phyloP scores from a whole-genome alignment of 768 basidiomycete genomes.

The Austroboletus eburneus region DNA sequence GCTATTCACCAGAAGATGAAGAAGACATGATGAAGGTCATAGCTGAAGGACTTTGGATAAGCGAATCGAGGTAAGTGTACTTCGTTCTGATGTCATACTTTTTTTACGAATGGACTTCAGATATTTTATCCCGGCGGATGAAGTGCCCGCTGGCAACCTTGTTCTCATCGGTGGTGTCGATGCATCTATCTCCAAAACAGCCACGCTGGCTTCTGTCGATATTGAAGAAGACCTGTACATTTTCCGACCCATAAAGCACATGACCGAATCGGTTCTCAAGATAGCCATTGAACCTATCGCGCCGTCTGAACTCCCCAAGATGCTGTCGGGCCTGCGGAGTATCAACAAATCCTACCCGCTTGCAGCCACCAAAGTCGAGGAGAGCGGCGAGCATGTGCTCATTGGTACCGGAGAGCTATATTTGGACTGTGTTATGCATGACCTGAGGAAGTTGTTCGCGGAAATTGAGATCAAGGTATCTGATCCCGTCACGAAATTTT shows the following conservation, averaged over 20 bases:
- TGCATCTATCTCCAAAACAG: slow-evolving; percentile 91
- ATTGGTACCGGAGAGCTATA: slow-evolving; percentile 97
- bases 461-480: slow-evolving; percentile 99
- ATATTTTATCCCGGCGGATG: slow-evolving; percentile 87
- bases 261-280: slow-evolving; percentile 95
- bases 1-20: slow-evolving; percentile 98
- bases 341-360: slow-evolving; percentile 98
- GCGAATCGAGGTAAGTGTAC: slow-evolving; percentile 71
- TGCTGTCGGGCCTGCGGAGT: slow-evolving; percentile 94
- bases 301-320: slow-evolving; percentile 97
- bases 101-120: slow-evolving; percentile 36
- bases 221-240: slow-evolving; percentile 88
- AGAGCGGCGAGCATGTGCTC: slow-evolving; percentile 95
- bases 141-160: slow-evolving; percentile 87
- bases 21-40: slow-evolving; percentile 91
- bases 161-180: slow-evolving; percentile 93
- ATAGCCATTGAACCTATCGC: slow-evolving; percentile 98
- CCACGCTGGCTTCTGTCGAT: slow-evolving; percentile 72
- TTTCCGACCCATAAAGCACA: slow-evolving; percentile 94
- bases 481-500: slow-evolving; percentile 97
- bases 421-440: slow-evolving; percentile 96
- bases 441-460: slow-evolving; percentile 84
- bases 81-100: background rate
- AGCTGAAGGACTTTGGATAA: slow-evolving; percentile 87
- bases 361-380: slow-evolving; percentile 93